Evolutionary conservation across 164 flowering plant genomes (phyloP).

Genomic region (Vitis rotundifolia): DNA sequence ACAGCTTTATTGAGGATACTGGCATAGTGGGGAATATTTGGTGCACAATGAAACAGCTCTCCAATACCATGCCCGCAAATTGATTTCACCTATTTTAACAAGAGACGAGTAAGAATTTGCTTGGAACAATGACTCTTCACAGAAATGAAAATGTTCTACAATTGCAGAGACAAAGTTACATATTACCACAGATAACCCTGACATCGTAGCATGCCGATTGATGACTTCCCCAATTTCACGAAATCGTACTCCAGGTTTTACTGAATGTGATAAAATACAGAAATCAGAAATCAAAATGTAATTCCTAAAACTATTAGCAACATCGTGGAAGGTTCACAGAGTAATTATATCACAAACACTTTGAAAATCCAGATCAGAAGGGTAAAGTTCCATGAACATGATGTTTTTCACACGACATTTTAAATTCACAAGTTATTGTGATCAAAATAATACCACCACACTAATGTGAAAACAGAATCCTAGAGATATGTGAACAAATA

Average conservation of each 20-base stretch:
- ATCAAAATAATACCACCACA: no score
- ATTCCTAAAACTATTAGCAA: not conserved
- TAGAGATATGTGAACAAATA: no score
- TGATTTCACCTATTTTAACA: slow-evolving; percentile 70
- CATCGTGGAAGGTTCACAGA: not conserved
- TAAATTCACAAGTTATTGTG: no score
- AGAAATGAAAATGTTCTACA: not conserved
- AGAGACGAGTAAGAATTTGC: not conserved
- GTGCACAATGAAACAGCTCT: slow-evolving; percentile 98
- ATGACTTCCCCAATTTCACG: slow-evolving; percentile 96
- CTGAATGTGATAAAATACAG: slow-evolving; percentile 31
- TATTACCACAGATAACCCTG: slow-evolving; percentile 93
- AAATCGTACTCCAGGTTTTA: slow-evolving; percentile 93
- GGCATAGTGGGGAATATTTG: slow-evolving; percentile 94
- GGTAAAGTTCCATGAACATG: no score
- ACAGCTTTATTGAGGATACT: slow-evolving; percentile 59
- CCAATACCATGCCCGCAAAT: slow-evolving; percentile 98
- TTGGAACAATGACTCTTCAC: not conserved
- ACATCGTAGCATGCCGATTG: slow-evolving; percentile 90
- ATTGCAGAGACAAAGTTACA: not conserved
- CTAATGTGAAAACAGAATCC: no score
- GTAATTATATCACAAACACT: no score
- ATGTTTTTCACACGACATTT: no score
- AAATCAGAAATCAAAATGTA: slow-evolving; percentile 2
- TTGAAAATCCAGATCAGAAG: no score